Evolutionary conservation across 257 asterid species (phyloP).

Genomic region (Jacaranda copaia): DNA sequence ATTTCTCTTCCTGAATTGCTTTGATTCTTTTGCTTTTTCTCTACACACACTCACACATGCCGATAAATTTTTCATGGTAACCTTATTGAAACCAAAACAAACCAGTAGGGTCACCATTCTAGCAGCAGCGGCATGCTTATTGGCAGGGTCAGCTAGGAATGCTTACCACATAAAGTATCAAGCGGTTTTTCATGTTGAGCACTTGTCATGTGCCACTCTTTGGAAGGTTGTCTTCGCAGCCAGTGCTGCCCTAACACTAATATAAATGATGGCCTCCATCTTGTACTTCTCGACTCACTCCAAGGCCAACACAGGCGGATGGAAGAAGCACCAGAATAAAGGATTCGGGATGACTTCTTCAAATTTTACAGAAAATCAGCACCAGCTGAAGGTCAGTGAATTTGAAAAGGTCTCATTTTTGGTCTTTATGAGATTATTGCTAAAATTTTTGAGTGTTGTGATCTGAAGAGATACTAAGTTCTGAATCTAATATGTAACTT

Average conservation of each 20-base stretch:
- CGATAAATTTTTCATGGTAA: constrained; percentile 7
- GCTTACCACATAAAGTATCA: constrained; percentile 95
- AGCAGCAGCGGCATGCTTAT: constrained; percentile 95
- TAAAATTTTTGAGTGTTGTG: too few relatives aligned
- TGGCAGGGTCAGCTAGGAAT: constrained; percentile 93
- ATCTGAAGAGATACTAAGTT: too few relatives aligned
- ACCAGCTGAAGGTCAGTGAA: constrained; percentile 48
- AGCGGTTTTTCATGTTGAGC: constrained; percentile 59
- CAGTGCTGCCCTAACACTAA: constrained; percentile 77
- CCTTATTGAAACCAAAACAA: constrained; percentile 19
- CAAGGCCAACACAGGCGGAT: constrained; percentile 90
- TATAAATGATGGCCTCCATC: constrained; percentile 65
- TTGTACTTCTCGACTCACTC: constrained; percentile 80
- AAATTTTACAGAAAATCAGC: constrained; percentile 50
- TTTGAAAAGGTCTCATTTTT: constrained; percentile 46
- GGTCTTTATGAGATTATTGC: too few relatives aligned
- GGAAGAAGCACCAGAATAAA: constrained; percentile 87
- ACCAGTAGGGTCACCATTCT: constrained; percentile 76
- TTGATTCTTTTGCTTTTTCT: not conserved
- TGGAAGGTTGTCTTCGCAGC: constrained; percentile 97
- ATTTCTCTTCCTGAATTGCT: not conserved
- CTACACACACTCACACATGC: too few relatives aligned
- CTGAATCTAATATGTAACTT: too few relatives aligned
- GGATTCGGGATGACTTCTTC: constrained; percentile 83
- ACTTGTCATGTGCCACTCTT: constrained; percentile 87